phyloP scores from a whole-genome alignment of 176 grass and related monocot genomes.

The Alopecurus myosuroides region DNA sequence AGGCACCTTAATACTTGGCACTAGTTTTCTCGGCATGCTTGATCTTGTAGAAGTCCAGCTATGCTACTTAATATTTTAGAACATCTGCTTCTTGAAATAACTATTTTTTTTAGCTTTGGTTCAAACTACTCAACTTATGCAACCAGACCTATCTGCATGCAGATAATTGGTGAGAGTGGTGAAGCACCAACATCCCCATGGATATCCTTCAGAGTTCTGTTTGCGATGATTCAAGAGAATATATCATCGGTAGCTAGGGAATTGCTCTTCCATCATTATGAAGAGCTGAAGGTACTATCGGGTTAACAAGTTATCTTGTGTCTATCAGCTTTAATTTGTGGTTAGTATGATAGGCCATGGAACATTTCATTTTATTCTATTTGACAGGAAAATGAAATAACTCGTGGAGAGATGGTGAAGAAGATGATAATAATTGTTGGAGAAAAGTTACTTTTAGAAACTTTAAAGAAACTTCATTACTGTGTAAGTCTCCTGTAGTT shows the following conservation, averaged over 20 bases:
- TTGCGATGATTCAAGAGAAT: constrained; percentile 52
- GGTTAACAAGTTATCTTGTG: neutral
- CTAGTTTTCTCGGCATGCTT: neutral
- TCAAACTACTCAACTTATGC: constrained; percentile 6
- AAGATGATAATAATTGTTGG: constrained; percentile 70
- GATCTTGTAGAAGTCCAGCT: neutral
- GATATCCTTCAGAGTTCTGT: constrained; percentile 63
- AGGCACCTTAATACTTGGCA: constrained; percentile 29
- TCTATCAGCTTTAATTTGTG: neutral
- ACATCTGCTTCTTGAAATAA: constrained; percentile 7
- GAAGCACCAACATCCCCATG: constrained; percentile 65
- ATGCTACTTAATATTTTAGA: neutral
- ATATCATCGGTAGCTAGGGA: constrained; percentile 58
- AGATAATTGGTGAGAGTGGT: constrained; percentile 37
- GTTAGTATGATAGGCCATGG: neutral
- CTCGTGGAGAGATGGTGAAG: constrained; percentile 63
- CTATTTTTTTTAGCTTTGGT: constrained; percentile 6
- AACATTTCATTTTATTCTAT: constrained; percentile 9
- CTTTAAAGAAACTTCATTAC: constrained; percentile 48
- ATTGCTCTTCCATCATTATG: constrained; percentile 65
- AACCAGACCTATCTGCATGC: constrained; percentile 22
- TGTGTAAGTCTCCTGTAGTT: constrained; percentile 46
- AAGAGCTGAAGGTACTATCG: constrained; percentile 61
- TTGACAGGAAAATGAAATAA: constrained; percentile 54
- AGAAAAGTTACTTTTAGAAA: constrained; percentile 56